Evolutionary conservation across 768 basidiomycete genomes (phyloP).

Genomic region (Xerocomellus intermedius): DNA sequence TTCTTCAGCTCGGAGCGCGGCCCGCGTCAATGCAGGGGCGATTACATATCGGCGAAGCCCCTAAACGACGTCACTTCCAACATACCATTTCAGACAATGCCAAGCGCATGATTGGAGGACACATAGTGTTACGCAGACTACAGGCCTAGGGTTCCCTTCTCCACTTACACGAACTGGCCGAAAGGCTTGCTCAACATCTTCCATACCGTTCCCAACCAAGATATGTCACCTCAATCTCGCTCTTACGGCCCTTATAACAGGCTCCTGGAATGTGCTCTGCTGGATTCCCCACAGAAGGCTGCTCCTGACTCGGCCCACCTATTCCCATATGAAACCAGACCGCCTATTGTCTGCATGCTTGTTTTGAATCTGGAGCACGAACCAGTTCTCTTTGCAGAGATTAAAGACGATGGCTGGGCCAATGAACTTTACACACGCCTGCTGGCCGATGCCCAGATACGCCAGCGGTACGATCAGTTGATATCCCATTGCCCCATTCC

Average conservation of each 20-base stretch:
- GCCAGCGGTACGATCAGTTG: slow-evolving; percentile 30
- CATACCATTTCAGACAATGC: no score
- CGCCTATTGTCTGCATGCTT: slow-evolving; percentile 23
- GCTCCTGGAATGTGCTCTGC: slow-evolving; percentile 37
- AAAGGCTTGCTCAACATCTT: slow-evolving; percentile 32
- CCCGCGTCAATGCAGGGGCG: no score
- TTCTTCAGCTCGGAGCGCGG: no score
- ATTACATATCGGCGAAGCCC: no score
- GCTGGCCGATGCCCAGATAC: slow-evolving; percentile 32
- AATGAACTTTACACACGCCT: slow-evolving; percentile 25
- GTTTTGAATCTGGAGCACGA: slow-evolving; percentile 30
- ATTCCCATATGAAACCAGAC: no score
- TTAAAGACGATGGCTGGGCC: slow-evolving; percentile 34
- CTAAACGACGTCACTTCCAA: no score
- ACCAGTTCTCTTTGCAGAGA: slow-evolving; percentile 35
- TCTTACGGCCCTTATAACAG: slow-evolving; percentile 42
- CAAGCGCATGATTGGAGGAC: no score
- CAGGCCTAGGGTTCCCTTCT: no score
- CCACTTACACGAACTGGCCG: slow-evolving; percentile 30
- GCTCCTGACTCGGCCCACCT: slow-evolving; percentile 17
- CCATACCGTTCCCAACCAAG: slow-evolving; percentile 22
- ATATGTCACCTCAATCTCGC: no score
- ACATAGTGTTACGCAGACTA: no score
- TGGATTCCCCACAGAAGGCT: slow-evolving; percentile 28
- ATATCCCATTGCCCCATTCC: slow-evolving; percentile 31